A percentile compares a stretch with the other conserved stretches of the same genome.
Evolutionary conservation across 305 asterid genomes (phyloP).

Genomic region (Solanum hybrid): DNA sequence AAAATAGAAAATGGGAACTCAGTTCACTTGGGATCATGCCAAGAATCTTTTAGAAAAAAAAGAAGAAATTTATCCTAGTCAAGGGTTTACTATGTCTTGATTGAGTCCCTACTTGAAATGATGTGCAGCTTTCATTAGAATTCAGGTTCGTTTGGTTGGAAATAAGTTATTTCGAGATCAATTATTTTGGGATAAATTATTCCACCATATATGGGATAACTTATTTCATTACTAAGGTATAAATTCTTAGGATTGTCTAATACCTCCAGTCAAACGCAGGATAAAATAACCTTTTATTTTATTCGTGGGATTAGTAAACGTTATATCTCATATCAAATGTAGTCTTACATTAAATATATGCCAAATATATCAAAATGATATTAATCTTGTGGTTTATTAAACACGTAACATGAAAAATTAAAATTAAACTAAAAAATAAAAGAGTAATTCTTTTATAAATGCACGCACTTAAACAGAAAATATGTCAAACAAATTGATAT

Average conservation of each 20-base stretch:
- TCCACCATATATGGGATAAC: neutral
- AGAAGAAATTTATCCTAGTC: neutral
- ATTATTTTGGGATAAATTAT: no score
- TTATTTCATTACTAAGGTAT: neutral
- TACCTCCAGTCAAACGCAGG: neutral
- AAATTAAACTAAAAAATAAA: neutral
- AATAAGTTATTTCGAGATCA: neutral
- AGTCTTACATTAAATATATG: neutral
- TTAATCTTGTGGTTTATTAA: neutral
- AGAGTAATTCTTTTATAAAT: neutral
- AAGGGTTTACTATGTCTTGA: neutral
- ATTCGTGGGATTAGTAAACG: neutral
- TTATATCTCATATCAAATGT: neutral
- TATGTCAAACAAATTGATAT: neutral
- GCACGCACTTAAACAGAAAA: neutral
- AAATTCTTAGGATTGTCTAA: neutral
- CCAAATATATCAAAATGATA: neutral
- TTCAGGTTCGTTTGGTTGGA: neutral
- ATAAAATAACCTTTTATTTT: neutral
- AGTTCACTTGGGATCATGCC: neutral
- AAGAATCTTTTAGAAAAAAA: neutral
- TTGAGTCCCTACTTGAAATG: neutral
- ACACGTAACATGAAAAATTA: rapidly evolving
- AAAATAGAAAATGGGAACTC: neutral
- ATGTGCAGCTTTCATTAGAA: neutral